phyloP scores from a whole-genome alignment of 2,329 filamentous ascomycete species.

The Penicillium aurantiogriseum region DNA sequence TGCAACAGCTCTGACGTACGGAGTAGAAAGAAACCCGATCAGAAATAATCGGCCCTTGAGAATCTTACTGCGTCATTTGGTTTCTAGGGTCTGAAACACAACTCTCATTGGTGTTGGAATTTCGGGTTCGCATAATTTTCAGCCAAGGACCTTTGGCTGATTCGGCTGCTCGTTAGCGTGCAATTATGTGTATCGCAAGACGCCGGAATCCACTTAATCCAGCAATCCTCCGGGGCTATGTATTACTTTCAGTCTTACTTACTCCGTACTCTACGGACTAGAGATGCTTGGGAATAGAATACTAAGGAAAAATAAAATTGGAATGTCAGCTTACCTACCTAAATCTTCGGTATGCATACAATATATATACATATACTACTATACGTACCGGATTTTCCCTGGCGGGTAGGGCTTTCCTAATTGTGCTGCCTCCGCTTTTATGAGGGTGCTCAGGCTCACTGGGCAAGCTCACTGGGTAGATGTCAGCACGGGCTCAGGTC shows the following conservation, averaged over 20 bases:
- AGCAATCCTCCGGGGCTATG: neutral
- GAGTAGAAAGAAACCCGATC: neutral
- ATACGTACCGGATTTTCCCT: too few species aligned
- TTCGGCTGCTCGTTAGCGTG: slow-evolving; percentile 1
- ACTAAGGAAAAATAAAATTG: neutral
- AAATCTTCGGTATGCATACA: neutral
- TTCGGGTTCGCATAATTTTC: neutral
- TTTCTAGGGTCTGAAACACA: neutral
- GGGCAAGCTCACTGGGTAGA: too few species aligned
- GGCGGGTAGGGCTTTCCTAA: too few species aligned
- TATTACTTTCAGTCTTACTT: neutral
- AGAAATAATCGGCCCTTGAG: neutral
- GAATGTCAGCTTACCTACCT: neutral
- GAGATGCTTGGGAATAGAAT: neutral
- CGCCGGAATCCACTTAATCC: neutral
- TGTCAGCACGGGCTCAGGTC: too few species aligned
- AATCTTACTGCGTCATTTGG: neutral
- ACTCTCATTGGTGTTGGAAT: neutral
- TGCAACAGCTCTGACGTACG: neutral
- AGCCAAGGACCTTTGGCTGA: slow-evolving; percentile 2
- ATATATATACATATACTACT: too few species aligned
- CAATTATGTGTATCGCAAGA: neutral
- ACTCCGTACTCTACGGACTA: neutral
- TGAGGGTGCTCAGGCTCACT: too few species aligned
- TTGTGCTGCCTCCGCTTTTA: too few species aligned